phyloP scores from a whole-genome alignment of 352 stramenopile species.

The Phytopythium oedochilum region DNA sequence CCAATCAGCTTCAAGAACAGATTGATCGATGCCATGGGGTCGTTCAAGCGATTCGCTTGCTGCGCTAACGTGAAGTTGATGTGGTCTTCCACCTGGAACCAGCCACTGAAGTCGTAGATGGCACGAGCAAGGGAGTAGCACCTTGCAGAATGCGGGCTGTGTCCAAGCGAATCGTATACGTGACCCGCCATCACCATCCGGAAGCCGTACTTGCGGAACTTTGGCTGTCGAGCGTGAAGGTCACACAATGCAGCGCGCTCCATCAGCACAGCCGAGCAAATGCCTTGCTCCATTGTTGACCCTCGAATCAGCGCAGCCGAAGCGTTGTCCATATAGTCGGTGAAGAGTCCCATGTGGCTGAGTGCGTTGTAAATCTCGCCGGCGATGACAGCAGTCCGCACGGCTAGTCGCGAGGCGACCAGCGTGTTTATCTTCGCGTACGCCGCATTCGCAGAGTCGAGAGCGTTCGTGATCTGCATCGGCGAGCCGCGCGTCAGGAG shows the following conservation, averaged over 20 bases:
- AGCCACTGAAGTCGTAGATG: conserved; percentile 78
- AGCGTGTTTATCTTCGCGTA: conserved; percentile 58
- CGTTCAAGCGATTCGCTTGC: conserved; percentile 69
- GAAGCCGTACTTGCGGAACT: conserved; percentile 88
- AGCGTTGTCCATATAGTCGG: conserved; percentile 85
- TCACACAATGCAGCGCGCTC: conserved; percentile 78
- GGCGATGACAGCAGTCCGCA: conserved; percentile 63
- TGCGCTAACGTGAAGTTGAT: conserved; percentile 86
- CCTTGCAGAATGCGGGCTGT: conserved; percentile 70
- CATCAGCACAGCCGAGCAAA: conserved; percentile 81
- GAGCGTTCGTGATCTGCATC: conserved; percentile 80
- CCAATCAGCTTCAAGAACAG: conserved; percentile 84
- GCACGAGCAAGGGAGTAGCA: conserved; percentile 75
- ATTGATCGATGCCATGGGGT: conserved; percentile 80
- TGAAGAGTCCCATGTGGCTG: conserved; percentile 71
- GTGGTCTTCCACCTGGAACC: conserved; percentile 86
- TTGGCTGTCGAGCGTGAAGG: conserved; percentile 55
- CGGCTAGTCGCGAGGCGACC: conserved; percentile 45
- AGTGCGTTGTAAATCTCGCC: conserved; percentile 80
- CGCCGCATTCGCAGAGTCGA: conserved; percentile 58
- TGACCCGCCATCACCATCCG: conserved; percentile 88
- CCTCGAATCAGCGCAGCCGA: conserved; percentile 78
- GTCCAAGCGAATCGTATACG: conserved; percentile 70
- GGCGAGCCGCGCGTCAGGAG: conserved; percentile 73
- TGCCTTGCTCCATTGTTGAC: conserved; percentile 80